Conservation (phyloP, 192 early-diverging fungal genomes). For the Coemansia sp. region DNA sequence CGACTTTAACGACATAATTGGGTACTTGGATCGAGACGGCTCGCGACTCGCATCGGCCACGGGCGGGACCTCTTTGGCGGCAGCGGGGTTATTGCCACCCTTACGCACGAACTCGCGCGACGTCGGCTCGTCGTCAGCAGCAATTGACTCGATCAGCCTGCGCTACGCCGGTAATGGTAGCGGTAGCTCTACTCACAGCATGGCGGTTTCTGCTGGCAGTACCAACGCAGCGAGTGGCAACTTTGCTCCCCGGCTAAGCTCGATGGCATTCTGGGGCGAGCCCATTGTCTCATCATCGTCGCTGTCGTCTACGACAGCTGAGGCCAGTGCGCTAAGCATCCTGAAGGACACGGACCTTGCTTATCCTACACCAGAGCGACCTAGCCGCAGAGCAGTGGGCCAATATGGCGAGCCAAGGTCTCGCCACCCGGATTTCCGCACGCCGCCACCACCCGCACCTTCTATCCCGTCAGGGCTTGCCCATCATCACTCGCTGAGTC, state of each 20-base stretch:
- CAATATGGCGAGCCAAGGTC: background rate
- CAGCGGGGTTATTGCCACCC: background rate
- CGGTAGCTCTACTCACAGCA: background rate
- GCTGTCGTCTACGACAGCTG: slow-evolving; percentile 43
- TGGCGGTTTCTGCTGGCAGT: slow-evolving; percentile 1
- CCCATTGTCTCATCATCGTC: slow-evolving; percentile 13
- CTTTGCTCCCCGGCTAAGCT: slow-evolving; percentile 11
- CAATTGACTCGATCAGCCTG: slow-evolving; percentile 20
- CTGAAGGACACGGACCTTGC: slow-evolving; percentile 57
- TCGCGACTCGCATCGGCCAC: slow-evolving; percentile 10
- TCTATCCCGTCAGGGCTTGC: background rate
- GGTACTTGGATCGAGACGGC: slow-evolving; percentile 21
- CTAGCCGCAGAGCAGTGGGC: slow-evolving; percentile 1
- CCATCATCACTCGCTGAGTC: slow-evolving; percentile 4
- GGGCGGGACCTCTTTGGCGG: slow-evolving; percentile 8
- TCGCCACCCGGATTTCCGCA: slow-evolving; percentile 6
- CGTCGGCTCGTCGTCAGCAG: slow-evolving; percentile 7
- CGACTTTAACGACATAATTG: slow-evolving; percentile 33
- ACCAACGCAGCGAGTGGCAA: background rate
- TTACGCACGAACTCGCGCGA: background rate
- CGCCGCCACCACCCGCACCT: slow-evolving; percentile 15
- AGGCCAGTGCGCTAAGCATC: slow-evolving; percentile 57
- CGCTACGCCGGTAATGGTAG: slow-evolving; percentile 9
- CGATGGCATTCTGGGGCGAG: slow-evolving; percentile 20
- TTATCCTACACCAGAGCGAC: slow-evolving; percentile 42